Base-by-base conservation (phyloP, 192 early-diverging fungal species). In the Dispira simplex region DNA sequence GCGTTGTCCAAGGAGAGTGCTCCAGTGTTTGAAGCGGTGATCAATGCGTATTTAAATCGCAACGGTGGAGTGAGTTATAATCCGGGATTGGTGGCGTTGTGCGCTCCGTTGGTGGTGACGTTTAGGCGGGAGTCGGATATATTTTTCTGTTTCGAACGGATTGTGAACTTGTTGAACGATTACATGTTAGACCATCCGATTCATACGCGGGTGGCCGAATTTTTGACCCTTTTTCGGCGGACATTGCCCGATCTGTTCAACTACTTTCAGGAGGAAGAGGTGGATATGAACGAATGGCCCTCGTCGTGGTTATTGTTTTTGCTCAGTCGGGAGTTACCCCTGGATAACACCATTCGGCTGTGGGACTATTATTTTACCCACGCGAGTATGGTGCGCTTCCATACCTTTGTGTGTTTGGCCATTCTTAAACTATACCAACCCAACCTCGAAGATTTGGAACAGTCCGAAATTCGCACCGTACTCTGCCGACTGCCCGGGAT, bases 251-350 rank as follows among this genome's bases (percentile, higher is more conserved):
- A 78, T 25, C 64, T 80, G 11, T 79, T 82, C 69, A 90, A 82
- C 68, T 91, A 90, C 72, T 96, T 96, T 80, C 90, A 93, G 68
- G 93, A 96, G 58, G 93, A 96, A 62, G 91, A 95, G 68, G 86
- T 93, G 39, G 84, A 92, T 60, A 78, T 90, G 44, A 85, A 88
- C 68, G 91, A 91, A 64, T 91, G 87, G 82, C 84, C 83, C 6
- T 82, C 86, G 18, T 88, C 90, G 14, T 91, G 90, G 83, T 79
- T 93, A 59, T 83, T 83, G 62, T 80, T 81, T 68, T 65, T 93
- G n/a, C 67, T 96, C 18, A 77, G 89, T 12, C 83, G 83, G 64
- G 91, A 96, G 64, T 77, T 96, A 63, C 85, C 87, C n/a, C 79
- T 89, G 43, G 84, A 87, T 51, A 83, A 83, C 69, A 69, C 89